Evolutionary conservation across 768 basidiomycete genomes (phyloP).

Genomic region (Gelatoporia subvermispora): DNA sequence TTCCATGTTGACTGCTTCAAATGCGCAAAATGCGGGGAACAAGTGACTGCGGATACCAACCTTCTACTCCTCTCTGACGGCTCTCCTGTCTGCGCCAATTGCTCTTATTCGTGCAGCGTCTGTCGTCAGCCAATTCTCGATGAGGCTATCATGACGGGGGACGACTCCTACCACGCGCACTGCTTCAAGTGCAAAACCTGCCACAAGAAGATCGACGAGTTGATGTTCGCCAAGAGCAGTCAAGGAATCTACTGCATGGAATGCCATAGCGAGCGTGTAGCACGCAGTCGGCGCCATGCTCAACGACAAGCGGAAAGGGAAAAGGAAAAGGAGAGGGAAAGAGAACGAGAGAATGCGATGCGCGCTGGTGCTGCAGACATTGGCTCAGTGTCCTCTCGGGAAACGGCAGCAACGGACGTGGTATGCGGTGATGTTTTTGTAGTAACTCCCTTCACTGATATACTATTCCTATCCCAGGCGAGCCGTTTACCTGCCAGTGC

Average conservation of each 20-base stretch:
- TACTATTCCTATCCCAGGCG: too few relatives aligned
- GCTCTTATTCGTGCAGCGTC: constrained; percentile 93
- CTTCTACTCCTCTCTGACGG: constrained; percentile 95
- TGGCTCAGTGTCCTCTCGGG: background rate
- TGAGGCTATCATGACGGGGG: constrained; percentile 99
- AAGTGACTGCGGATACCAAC: constrained; percentile 95
- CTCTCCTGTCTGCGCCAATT: constrained; percentile 91
- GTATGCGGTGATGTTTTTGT: background rate
- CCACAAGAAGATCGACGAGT: constrained; percentile 90
- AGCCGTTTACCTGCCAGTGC: too few relatives aligned
- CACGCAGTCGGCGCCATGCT: constrained; percentile 86
- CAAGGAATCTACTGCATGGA: constrained; percentile 99
- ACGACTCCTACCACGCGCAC: constrained; percentile 97
- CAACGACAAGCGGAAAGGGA: constrained; percentile 53
- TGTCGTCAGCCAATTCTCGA: constrained; percentile 93
- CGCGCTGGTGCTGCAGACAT: background rate
- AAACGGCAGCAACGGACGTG: background rate
- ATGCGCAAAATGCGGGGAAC: constrained; percentile 91
- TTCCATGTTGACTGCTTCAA: constrained; percentile 96
- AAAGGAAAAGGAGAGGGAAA: constrained; percentile 27
- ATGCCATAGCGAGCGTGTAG: constrained; percentile 97
- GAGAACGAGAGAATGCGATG: constrained; percentile 1
- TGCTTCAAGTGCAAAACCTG: constrained; percentile 99
- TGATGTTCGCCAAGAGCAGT: constrained; percentile 97
- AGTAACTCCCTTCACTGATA: too few relatives aligned